Base-by-base conservation (phyloP, 495 filamentous ascomycete species). In the Lasiosphaeriaceae sp. region DNA sequence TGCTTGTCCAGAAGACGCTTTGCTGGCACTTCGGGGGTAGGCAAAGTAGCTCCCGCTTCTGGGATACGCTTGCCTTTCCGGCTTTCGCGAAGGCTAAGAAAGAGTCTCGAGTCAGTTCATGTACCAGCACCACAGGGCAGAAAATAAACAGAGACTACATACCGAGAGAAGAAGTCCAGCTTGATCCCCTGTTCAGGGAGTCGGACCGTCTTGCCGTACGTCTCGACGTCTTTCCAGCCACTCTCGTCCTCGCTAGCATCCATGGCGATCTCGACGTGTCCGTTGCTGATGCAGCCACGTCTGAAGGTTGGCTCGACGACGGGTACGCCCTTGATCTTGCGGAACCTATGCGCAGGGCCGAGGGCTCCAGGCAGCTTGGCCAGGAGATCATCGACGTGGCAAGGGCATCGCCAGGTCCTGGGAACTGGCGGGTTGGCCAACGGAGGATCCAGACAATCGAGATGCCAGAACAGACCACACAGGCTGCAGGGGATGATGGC, bases 361-460 rank as follows among this genome's bases (percentile, higher is more conserved):
- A 82, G 68, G 26, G 59, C 34, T 6, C 53, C 69, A 2, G 77
- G 74, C 1, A 79, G 47, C 29, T 69, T 64, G 7, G 52, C 55
- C 2, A 83, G 70, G 16, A 82, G 64, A 24, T 80, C 77, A 46
- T 90, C 88, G 34, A 87, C 78, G 70, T 98, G 94, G 65, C 85
- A 85, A 56, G 94, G 93, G 63, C 94, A 98, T 76, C 84, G 86
- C 91, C 91, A 98, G 24, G 83, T 87, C 50, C 83, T 77, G 46
- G 84, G 77, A 5, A 79, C 65, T 4, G 93, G 92, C 14, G 90
- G 88, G 48, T 84, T 80, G 24, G 92, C 85, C 66, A 92, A 67
- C 24, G 95, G 95, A 2, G 90, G 89, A 66, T 92, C 84, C 16
- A 94, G 74, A 71, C 94, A 98, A 72, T 97, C 93, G 16, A 97